These are phyloP conservation scores for Nicotiana tomentosiformis DNA, from an alignment of 257 asterid genomes.

Conservation along the genomic window DNA sequence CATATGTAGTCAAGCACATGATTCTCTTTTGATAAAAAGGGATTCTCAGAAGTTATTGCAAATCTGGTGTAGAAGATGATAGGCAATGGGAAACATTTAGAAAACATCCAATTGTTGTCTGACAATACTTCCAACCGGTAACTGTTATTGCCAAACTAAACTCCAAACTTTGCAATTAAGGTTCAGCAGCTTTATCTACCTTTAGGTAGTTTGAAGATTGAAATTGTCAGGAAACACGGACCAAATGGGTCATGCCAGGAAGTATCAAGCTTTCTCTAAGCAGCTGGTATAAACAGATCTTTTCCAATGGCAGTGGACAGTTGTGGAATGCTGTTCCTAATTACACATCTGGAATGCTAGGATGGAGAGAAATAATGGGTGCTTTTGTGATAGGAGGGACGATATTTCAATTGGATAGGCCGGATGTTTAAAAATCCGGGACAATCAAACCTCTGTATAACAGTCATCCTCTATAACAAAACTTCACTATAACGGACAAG, in stretches of 20 bases:
- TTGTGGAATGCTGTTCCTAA: background rate
- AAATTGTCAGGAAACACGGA: background rate
- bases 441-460: too few species aligned
- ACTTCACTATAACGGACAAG: too few species aligned
- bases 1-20: background rate
- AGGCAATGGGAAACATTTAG: background rate
- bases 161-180: background rate
- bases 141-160: background rate
- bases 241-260: background rate
- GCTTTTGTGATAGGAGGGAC: background rate
- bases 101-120: background rate
- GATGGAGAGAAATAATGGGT: background rate
- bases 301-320: background rate
- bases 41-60: background rate
- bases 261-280: background rate
- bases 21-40: background rate
- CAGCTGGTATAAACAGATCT: background rate
- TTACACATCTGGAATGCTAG: background rate
- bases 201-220: background rate
- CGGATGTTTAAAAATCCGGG: background rate
- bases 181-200: background rate
- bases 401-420: background rate
- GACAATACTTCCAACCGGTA: background rate
- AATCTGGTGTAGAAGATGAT: background rate
- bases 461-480: too few species aligned